phyloP scores from a whole-genome alignment of 2,329 filamentous ascomycete species.

The Aspergillus caelatus region DNA sequence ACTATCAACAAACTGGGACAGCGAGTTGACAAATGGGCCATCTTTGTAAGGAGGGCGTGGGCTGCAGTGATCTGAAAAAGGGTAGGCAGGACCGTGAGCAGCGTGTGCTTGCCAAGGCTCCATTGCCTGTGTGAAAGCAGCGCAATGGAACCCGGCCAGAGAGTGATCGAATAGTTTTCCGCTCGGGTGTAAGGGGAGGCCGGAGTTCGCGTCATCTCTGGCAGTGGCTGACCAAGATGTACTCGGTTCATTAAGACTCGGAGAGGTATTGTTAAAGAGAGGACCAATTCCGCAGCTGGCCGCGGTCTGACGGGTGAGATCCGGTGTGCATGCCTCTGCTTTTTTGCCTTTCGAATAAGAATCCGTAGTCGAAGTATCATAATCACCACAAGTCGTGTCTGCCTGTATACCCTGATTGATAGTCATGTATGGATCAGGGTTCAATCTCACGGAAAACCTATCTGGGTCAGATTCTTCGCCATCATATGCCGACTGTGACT shows the following conservation, averaged over 20 bases:
- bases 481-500: constrained; percentile 11
- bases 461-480: constrained; percentile 11
- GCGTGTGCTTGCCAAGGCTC: background rate
- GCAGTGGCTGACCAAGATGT: background rate
- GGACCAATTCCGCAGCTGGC: background rate
- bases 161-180: constrained; percentile 13
- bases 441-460: constrained; percentile 5
- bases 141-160: constrained; percentile 6
- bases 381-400: background rate
- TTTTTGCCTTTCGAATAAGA: background rate
- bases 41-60: constrained; percentile 22
- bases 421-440: background rate
- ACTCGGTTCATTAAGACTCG: background rate
- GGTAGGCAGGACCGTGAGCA: background rate
- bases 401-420: background rate
- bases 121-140: background rate
- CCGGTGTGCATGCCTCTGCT: background rate
- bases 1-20: background rate
- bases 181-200: constrained; percentile 2
- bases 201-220: background rate
- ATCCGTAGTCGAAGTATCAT: background rate
- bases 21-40: constrained; percentile 23
- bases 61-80: background rate
- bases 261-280: background rate
- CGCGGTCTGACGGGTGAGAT: background rate